Base-by-base conservation (phyloP, 208 protist genomes). In the Vickermania spadyakhi region DNA sequence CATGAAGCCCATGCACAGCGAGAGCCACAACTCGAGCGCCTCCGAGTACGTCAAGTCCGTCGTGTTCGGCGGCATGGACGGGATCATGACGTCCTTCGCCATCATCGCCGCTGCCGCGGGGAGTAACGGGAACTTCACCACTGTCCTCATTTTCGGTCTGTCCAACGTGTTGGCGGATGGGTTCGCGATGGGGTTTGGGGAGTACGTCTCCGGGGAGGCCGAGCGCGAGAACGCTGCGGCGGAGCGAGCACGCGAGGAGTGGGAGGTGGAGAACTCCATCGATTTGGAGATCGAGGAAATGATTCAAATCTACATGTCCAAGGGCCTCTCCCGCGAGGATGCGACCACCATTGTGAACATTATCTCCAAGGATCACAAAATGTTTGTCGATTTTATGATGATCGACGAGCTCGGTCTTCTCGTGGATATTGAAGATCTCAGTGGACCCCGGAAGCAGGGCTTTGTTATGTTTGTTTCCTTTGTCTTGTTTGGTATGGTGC, bases 371-470 rank as follows among this genome's bases (percentile, higher is more conserved):
- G 83, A 98, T 58, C 80, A 61, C 31, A 91, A 96, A 52, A 72
- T 89, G 41, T 98, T 98, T 63, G 91, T 98, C n/a, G 94, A 97
- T 59, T 91, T 96, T 27, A 97, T 97, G 91, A 97, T 97, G 90
- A 80, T 91, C 14, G 86, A 97, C 63, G 92, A 98, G 66, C 76
- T 98, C 13, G 93, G 94, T 5, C 66, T 97, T 13, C 65, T 92
- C 25, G 28, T 91, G 1, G 85, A 96, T 56, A 54, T 87, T 23
- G 81, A 86, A n/a, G 88, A 96, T 66, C 53, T 58, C 5, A 52
- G 83, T 64, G 77, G 78, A 1, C 86, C 92, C 13, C 73, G 75
- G 45, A 96, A 94, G 66, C 86, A 93, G 56, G 91, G 89, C n/a
- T 30, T 93, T 1, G 91, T 97, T 11, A 97, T 96, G 81, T 97